Conservation (phyloP, 345 rosid genomes). For the Eucalyptus erythrocorys region DNA sequence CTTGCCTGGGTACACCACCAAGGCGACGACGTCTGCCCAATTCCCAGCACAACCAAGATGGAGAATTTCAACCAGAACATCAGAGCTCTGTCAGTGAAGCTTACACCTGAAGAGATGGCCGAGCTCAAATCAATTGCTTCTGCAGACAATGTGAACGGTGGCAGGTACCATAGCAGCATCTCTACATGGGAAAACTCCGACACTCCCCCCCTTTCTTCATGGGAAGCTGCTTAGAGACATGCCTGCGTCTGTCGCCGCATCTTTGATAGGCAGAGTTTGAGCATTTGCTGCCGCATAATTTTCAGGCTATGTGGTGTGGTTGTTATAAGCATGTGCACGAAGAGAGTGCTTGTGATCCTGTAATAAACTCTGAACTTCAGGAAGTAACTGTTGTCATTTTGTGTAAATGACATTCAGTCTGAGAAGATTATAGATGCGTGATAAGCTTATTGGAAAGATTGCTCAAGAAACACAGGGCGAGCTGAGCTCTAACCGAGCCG, state of each 20-base stretch:
- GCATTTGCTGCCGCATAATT: background rate
- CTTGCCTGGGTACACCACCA: conserved; percentile 5
- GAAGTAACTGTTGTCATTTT: background rate
- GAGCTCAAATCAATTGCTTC: conserved; percentile 42
- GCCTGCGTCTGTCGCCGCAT: background rate
- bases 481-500: background rate
- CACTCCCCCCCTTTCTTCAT: conserved; percentile 48
- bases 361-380: no score
- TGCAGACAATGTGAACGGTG: conserved; percentile 29
- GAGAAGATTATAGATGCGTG: background rate
- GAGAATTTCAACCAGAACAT: conserved; percentile 9
- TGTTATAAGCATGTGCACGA: background rate
- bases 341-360: no score
- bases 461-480: background rate
- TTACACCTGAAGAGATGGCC: conserved; percentile 41
- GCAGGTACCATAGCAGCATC: conserved; percentile 1
- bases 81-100: conserved; percentile 33
- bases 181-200: conserved; percentile 27
- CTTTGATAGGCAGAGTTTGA: background rate
- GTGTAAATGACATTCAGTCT: background rate
- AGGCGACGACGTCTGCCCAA: background rate
- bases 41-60: background rate
- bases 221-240: conserved; percentile 6
- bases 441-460: background rate
- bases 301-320: background rate